phyloP scores from a whole-genome alignment of 306 rosid genomes.

The Vicia faba region DNA sequence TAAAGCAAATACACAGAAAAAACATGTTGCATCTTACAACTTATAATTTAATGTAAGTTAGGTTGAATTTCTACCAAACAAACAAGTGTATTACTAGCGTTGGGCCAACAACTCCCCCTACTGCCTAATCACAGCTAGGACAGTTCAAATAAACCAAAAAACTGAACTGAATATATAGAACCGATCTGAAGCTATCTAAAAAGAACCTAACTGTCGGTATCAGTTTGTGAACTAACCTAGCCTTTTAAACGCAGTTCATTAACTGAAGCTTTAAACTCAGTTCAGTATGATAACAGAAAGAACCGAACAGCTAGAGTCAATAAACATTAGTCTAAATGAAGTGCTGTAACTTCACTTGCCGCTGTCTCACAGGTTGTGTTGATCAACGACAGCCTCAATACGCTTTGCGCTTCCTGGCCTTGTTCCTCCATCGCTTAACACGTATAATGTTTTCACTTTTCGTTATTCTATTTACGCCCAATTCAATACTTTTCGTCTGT shows the following conservation, averaged over 20 bases:
- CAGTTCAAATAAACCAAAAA: background rate
- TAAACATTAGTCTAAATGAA: background rate
- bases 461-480: background rate
- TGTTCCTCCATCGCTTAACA: background rate
- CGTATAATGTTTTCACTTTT: background rate
- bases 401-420: background rate
- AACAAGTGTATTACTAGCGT: background rate
- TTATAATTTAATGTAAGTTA: constrained; percentile 12
- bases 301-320: background rate
- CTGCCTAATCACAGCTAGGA: constrained; percentile 11
- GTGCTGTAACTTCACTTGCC: background rate
- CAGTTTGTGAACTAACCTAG: background rate
- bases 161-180: background rate
- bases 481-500: background rate
- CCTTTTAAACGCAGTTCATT: background rate
- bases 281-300: background rate
- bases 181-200: background rate
- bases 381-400: background rate
- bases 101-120: constrained; percentile 20
- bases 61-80: constrained; percentile 21
- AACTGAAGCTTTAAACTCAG: constrained; percentile 9
- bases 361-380: background rate
- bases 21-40: constrained; percentile 31
- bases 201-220: background rate
- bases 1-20: constrained; percentile 29